Evolutionary conservation across 352 stramenopile genomes (phyloP), one percentile per base, ranked within the genome.

Genomic region (Phytophthora tentaculata): DNA sequence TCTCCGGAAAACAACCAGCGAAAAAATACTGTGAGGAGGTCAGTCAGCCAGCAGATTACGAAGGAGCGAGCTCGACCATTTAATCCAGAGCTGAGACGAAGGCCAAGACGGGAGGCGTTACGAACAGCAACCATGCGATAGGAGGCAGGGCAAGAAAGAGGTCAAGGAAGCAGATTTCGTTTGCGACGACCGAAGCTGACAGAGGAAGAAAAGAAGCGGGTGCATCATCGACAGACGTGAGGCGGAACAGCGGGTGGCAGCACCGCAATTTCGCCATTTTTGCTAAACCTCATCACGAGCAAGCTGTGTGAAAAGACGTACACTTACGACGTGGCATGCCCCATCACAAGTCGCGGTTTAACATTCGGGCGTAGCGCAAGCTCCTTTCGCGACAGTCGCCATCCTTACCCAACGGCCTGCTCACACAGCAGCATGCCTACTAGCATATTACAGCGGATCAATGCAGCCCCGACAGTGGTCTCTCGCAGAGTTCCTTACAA

Each of bases 1-100:
- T 49, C 61, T 57, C 59, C 64, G 73, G 59, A 77, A 68, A 72
- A 77, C 56, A 68, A 72, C 13, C 60, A 67, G 35, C 14, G 35
- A 43, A 43, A 43, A 8, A 43, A n/a, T 39, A n/a, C 41, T 12
- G 9, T 65, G 58, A 62, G 51, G 45, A 59, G 29, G 55, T 16
- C 59, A 55, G 55, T 56, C 37, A 48, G 41, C 32, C 59, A 48
- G 49, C 49, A 64, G 58, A 71, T 61, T 74, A 70, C 58, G 50
- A 39, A 52, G 48, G 54, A 64, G 45, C 51, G 35, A 62, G 32
- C 2, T 61, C 26, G 54, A 53, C 55, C 54, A 64, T 56, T 71
- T 63, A 67, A 67, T 62, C 26, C n/a, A 54, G 16, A 26, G 61
- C 37, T 71, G 62, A 67, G 53, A 75, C 62, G 67, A 71, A 68